These are phyloP conservation scores for Nemania sp. DNA, from an alignment of 2,329 filamentous ascomycete genomes.

Conservation along the genomic window DNA sequence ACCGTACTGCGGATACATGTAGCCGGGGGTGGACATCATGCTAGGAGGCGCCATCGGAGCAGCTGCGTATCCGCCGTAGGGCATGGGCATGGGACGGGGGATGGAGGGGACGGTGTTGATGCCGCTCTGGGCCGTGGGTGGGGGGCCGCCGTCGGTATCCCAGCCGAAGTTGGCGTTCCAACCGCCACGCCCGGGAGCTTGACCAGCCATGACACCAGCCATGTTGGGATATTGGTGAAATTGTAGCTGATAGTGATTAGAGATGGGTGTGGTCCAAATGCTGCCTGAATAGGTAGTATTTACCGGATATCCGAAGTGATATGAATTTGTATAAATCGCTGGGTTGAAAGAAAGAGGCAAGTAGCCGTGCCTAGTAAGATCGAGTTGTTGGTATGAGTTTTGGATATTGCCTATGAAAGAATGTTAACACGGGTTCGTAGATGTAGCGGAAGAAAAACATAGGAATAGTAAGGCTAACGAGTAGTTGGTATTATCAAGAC, in stretches of 20 bases:
- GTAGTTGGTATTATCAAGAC: background rate
- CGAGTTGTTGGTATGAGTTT: background rate
- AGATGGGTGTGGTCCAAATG: background rate
- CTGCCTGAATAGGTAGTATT: background rate
- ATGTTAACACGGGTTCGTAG: background rate
- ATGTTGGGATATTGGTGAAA: conserved; percentile 4
- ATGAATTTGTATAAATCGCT: conserved; percentile 15
- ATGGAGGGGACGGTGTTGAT: background rate
- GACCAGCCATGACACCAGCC: conserved; percentile 36
- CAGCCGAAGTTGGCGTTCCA: conserved; percentile 47
- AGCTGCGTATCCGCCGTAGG: background rate
- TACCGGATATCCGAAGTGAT: conserved; percentile 13
- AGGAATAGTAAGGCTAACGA: background rate
- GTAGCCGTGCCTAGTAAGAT: conserved; percentile 30
- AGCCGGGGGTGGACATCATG: conserved; percentile 14
- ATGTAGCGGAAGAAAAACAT: background rate
- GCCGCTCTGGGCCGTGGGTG: background rate
- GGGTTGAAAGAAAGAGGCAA: conserved; percentile 4
- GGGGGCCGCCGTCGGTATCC: conserved; percentile 45
- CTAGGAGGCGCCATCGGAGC: background rate
- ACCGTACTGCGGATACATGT: conserved; percentile 13
- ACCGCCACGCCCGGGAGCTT: conserved; percentile 32
- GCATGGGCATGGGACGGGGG: conserved; percentile 15
- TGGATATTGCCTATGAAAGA: background rate
- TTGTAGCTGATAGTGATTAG: background rate